Evolutionary conservation across 768 basidiomycete species (phyloP).

Genomic region (Termitomyces sp.): DNA sequence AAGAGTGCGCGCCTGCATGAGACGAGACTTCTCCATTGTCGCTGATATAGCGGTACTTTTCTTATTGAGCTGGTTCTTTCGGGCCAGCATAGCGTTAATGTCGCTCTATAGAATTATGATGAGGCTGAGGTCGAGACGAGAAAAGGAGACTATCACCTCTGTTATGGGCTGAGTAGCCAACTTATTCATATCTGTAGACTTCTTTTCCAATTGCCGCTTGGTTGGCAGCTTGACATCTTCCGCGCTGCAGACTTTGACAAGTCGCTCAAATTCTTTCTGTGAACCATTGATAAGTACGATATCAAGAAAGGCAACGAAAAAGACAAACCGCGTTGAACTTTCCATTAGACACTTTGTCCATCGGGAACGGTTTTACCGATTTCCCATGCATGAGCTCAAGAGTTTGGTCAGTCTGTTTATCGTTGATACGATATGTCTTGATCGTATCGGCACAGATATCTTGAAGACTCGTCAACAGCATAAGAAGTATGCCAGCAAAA

Average conservation of each 20-base stretch:
- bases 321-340: constrained; percentile 58
- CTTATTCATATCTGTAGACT: constrained; percentile 55
- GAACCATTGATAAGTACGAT: not conserved
- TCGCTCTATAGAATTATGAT: constrained; percentile 51
- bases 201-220: constrained; percentile 60
- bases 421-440: constrained; percentile 71
- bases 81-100: constrained; percentile 70
- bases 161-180: constrained; percentile 62
- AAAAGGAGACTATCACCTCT: constrained; percentile 45
- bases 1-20: constrained; percentile 67
- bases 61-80: constrained; percentile 44
- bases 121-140: not conserved
- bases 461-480: constrained; percentile 13
- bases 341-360: constrained; percentile 87
- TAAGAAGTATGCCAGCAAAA: not conserved
- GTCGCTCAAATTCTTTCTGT: constrained; percentile 71
- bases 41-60: constrained; percentile 27
- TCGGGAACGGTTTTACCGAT: constrained; percentile 50
- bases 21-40: constrained; percentile 58
- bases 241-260: constrained; percentile 32
- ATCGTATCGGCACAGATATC: constrained; percentile 45
- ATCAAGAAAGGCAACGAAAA: constrained; percentile 17
- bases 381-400: constrained; percentile 78
- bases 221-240: constrained; percentile 67
- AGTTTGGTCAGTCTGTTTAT: constrained; percentile 54